phyloP scores from a whole-genome alignment of 75 land plant species.

The Ceratopteris richardii region DNA sequence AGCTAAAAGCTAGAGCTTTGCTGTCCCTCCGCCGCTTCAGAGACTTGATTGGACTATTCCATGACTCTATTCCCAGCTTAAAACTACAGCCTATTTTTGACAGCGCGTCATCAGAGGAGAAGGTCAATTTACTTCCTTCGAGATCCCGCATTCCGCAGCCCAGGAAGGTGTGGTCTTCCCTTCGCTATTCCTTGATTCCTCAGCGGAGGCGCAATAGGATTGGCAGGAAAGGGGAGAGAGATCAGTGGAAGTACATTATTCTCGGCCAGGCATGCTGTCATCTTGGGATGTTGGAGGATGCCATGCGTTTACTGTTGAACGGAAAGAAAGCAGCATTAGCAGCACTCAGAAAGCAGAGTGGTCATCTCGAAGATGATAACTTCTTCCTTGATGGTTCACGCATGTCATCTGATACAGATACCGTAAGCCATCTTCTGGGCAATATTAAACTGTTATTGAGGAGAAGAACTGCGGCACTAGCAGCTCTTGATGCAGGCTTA shows the following conservation, averaged over 20 bases:
- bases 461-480: conserved; percentile 54
- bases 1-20: conserved; percentile 57
- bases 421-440: conserved; percentile 31
- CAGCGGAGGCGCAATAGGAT: neutral
- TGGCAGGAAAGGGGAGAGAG: too few species aligned
- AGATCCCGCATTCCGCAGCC: too few species aligned
- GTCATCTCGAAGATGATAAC: conserved; percentile 44
- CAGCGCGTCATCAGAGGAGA: neutral
- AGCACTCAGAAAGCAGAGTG: conserved; percentile 56
- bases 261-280: conserved; percentile 54
- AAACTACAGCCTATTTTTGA: neutral
- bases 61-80: conserved; percentile 66
- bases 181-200: conserved; percentile 1
- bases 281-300: conserved; percentile 77
- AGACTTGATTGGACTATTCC: conserved; percentile 66
- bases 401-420: conserved; percentile 25
- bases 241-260: too few species aligned
- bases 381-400: conserved; percentile 14
- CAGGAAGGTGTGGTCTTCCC: neutral
- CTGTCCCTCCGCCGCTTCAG: conserved; percentile 49
- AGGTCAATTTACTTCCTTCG: neutral
- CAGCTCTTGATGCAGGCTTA: conserved; percentile 65
- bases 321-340: conserved; percentile 56
- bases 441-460: conserved; percentile 70
- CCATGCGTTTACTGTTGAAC: conserved; percentile 62